Percentiles rank a stretch among this genome's conserved stretches.
Evolutionary conservation across 2,329 filamentous ascomycete species (phyloP).

Genomic region (Arthrobotrys megalospora): DNA sequence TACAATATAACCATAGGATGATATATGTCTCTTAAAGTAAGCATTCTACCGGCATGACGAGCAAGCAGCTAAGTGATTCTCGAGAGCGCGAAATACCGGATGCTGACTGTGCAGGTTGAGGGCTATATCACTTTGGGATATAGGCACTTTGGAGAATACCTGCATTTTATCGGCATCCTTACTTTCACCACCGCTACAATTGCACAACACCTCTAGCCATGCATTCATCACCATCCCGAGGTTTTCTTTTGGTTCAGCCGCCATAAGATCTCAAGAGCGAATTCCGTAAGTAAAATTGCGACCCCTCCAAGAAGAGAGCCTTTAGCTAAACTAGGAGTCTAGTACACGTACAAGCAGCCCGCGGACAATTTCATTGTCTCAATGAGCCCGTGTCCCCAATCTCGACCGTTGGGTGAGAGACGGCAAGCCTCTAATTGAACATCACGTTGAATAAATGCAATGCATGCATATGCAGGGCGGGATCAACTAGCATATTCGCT

Average conservation of each 20-base stretch:
- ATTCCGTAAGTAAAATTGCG: constrained; percentile 10
- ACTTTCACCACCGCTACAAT: constrained; percentile 3
- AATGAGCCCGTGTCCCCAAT: constrained; percentile 2
- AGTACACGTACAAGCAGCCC: constrained; percentile 4
- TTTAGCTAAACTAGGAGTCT: neutral
- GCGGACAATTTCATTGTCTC: constrained; percentile 23
- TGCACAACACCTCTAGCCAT: neutral
- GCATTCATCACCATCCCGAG: neutral
- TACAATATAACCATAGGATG: no score
- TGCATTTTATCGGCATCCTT: neutral
- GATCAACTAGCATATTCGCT: constrained; percentile 42
- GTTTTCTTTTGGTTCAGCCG: neutral
- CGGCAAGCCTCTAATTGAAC: constrained; percentile 35
- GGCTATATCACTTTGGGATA: neutral
- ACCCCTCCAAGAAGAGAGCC: neutral
- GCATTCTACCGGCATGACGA: neutral
- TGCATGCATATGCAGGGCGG: constrained; percentile 57
- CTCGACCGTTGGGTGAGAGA: constrained; percentile 20
- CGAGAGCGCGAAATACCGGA: constrained; percentile 1
- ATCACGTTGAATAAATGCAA: constrained; percentile 52
- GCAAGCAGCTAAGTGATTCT: neutral
- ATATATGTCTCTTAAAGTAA: neutral
- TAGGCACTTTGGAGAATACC: neutral
- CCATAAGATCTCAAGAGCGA: neutral
- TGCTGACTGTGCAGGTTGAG: constrained; percentile 3